Conservation (phyloP, 2,329 filamentous ascomycete genomes). For the Cadophora gregata region DNA sequence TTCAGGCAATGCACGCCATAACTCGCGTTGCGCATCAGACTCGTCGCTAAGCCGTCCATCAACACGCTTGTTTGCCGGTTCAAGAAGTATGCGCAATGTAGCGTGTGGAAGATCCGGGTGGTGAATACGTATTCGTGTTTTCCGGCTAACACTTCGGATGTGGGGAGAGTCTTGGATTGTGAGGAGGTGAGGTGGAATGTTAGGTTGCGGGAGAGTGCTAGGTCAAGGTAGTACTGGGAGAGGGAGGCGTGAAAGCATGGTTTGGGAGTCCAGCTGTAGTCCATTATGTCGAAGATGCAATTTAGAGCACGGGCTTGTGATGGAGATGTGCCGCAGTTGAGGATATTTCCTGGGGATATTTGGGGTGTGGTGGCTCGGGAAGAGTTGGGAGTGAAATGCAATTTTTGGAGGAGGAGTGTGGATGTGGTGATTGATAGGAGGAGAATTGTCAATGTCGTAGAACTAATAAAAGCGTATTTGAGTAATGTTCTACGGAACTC, state of each 20-base stretch:
- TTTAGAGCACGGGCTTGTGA: not conserved
- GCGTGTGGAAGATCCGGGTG: not conserved
- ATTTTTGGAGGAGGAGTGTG: not conserved
- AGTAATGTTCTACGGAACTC: not conserved
- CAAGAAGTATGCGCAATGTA: not conserved
- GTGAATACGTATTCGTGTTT: not conserved
- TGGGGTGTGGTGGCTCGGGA: not conserved
- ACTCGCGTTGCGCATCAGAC: conserved; percentile 1
- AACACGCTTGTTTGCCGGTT: not conserved
- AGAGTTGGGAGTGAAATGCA: not conserved
- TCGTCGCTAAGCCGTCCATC: not conserved
- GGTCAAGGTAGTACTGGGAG: not conserved
- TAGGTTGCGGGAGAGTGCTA: not conserved
- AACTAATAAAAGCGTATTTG: not conserved
- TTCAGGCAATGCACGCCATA: conserved; percentile 2
- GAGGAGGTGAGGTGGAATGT: not conserved
- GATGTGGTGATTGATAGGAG: not conserved
- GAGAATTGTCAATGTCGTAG: not conserved
- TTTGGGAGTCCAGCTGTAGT: not conserved
- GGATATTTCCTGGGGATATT: not conserved
- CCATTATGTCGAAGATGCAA: not conserved
- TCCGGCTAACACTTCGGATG: not conserved
- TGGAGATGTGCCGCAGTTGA: not conserved
- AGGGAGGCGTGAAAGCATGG: not conserved
- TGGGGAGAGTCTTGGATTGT: not conserved